These are phyloP conservation scores for Tilletia indica DNA, from an alignment of 1,284 basidiomycete species.

Conservation along the genomic window DNA sequence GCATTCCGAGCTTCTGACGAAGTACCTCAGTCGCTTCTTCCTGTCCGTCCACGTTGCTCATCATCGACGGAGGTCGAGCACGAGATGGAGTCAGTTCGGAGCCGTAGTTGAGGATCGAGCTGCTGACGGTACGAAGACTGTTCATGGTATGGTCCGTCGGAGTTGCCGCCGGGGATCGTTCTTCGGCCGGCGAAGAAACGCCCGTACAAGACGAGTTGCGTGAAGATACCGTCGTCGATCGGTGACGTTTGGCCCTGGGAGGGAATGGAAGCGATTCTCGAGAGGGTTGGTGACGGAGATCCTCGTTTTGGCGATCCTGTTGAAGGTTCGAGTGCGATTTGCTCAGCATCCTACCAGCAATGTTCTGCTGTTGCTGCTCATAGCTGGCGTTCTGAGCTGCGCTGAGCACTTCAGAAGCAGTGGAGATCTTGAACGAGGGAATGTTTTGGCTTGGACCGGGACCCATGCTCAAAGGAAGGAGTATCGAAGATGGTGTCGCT, in stretches of 20 bases:
- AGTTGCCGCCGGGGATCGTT: conserved; percentile 2
- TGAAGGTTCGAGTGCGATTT: neutral
- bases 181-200: neutral
- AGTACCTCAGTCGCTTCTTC: neutral
- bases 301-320: neutral
- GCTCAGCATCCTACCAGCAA: neutral
- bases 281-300: neutral
- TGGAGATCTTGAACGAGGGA: conserved; percentile 13
- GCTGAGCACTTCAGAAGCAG: neutral
- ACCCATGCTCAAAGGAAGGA: neutral
- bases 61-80: conserved; percentile 9
- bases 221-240: neutral
- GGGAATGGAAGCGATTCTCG: conserved; percentile 7
- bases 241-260: neutral
- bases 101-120: conserved; percentile 13
- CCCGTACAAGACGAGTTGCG: neutral
- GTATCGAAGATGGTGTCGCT: conserved; percentile 4
- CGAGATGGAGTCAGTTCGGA: conserved; percentile 3
- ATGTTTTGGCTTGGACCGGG: neutral
- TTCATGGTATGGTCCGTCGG: conserved; percentile 12
- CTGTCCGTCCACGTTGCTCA: neutral
- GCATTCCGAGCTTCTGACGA: neutral
- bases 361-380: neutral
- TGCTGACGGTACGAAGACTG: neutral
- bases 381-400: neutral